These are phyloP conservation scores for Tephrocybe rancida DNA, from an alignment of 768 basidiomycete species.

Conservation along the genomic window DNA sequence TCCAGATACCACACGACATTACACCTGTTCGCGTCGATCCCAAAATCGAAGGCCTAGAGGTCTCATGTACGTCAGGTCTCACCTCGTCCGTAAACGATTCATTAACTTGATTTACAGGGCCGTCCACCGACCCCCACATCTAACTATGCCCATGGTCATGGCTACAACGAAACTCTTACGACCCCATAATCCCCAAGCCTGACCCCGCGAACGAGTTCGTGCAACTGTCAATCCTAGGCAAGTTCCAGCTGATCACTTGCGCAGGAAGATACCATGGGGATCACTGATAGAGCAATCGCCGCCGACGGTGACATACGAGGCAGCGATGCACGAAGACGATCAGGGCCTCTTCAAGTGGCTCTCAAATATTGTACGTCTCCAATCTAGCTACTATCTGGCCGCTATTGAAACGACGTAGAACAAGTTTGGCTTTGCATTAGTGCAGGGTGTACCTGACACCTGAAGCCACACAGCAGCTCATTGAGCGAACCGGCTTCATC, in stretches of 20 bases:
- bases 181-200: slow-evolving; percentile 53
- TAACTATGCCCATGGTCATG: slow-evolving; percentile 90
- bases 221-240: not conserved
- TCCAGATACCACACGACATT: slow-evolving; percentile 77
- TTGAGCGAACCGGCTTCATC: slow-evolving; percentile 80
- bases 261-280: slow-evolving; percentile 80
- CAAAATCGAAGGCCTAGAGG: slow-evolving; percentile 63
- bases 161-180: slow-evolving; percentile 79
- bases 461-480: slow-evolving; percentile 82
- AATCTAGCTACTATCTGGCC: not conserved
- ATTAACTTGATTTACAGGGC: too few relatives aligned
- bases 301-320: slow-evolving; percentile 72
- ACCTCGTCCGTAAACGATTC: too few relatives aligned
- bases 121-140: slow-evolving; percentile 61
- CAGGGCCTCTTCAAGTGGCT: slow-evolving; percentile 81
- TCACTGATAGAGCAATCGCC: slow-evolving; percentile 72
- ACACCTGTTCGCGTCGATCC: slow-evolving; percentile 60
- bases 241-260: not conserved
- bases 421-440: slow-evolving; percentile 86
- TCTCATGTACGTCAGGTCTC: slow-evolving; percentile 61
- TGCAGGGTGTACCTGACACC: slow-evolving; percentile 82
- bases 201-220: slow-evolving; percentile 47
- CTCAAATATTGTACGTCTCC: slow-evolving; percentile 65
- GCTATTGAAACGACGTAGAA: slow-evolving; percentile 47
- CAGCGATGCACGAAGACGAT: slow-evolving; percentile 69